These are phyloP conservation scores for Naganishia sp. DNA, from an alignment of 1,284 basidiomycete genomes.

Conservation along the genomic window DNA sequence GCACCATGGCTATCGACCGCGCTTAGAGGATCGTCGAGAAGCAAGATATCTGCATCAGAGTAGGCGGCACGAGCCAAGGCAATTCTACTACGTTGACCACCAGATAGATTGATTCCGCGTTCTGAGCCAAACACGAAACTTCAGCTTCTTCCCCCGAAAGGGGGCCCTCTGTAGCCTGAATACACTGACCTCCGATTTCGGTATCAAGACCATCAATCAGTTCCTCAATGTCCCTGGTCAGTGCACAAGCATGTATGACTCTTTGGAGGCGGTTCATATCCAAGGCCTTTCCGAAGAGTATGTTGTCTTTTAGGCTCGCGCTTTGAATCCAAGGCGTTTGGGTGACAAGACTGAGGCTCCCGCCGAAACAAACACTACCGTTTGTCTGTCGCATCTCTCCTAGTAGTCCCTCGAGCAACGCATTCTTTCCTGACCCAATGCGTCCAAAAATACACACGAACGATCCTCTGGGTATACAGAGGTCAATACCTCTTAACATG, in stretches of 20 bases:
- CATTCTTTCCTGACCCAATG: conserved; percentile 53
- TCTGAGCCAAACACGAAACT: conserved; percentile 18
- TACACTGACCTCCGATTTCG: conserved; percentile 65
- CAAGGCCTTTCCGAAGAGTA: conserved; percentile 39
- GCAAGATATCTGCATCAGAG: conserved; percentile 56
- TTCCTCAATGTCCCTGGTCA: conserved; percentile 40
- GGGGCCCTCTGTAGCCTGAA: background rate
- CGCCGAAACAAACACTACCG: conserved; percentile 65
- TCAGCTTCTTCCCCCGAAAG: background rate
- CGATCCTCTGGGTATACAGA: conserved; percentile 59
- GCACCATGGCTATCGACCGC: conserved; percentile 64
- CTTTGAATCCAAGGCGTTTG: conserved; percentile 75
- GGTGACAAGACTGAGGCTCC: conserved; percentile 67
- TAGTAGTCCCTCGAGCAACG: conserved; percentile 67
- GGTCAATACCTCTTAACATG: conserved; percentile 60
- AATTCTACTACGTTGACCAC: conserved; percentile 65
- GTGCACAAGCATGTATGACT: conserved; percentile 40
- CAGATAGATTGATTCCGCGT: conserved; percentile 46
- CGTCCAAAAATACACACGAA: conserved; percentile 46
- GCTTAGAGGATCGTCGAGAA: conserved; percentile 68
- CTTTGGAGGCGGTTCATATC: conserved; percentile 36
- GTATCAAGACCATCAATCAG: conserved; percentile 53
- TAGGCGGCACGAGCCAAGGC: conserved; percentile 76
- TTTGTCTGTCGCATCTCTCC: conserved; percentile 71
- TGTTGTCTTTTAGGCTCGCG: conserved; percentile 62